Evolutionary conservation across 2,329 filamentous ascomycete species (phyloP).

Genomic region (Pseudogymnoascus sp.): DNA sequence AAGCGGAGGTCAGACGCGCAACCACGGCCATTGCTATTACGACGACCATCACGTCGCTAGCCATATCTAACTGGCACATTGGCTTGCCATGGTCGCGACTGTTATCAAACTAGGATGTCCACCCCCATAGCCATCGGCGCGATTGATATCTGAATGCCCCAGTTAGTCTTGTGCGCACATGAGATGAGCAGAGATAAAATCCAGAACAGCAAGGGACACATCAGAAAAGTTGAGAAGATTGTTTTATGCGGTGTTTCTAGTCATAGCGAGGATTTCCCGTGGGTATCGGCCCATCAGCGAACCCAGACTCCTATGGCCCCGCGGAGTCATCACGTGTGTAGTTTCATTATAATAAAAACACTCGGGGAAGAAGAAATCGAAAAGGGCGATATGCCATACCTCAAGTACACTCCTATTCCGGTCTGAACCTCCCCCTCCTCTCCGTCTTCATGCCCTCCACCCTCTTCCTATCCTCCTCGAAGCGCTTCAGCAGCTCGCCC

Average conservation of each 20-base stretch:
- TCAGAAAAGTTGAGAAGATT: conserved; percentile 64
- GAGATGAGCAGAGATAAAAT: background rate
- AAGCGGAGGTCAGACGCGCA: background rate
- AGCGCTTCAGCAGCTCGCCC: conserved; percentile 59
- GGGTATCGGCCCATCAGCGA: conserved; percentile 26
- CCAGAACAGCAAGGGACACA: conserved; percentile 14
- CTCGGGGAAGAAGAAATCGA: conserved; percentile 4
- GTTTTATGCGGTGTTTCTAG: conserved; percentile 56
- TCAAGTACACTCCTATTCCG: conserved; percentile 34
- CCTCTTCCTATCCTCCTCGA: conserved; percentile 69
- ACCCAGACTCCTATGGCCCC: conserved; percentile 45
- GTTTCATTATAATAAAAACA: background rate
- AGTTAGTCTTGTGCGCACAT: background rate
- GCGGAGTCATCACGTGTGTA: conserved; percentile 40
- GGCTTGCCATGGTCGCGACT: background rate
- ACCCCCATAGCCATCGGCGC: background rate
- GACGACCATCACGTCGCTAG: background rate
- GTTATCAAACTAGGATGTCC: background rate
- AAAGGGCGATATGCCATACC: conserved; percentile 17
- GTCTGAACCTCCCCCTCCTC: conserved; percentile 55
- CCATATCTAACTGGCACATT: background rate
- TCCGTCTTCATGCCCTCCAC: conserved; percentile 64
- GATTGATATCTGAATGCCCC: background rate
- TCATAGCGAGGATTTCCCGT: conserved; percentile 34
- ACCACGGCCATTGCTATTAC: background rate